Conservation (phyloP, 1,139 yeast genomes). For the Pichia terricola region DNA sequence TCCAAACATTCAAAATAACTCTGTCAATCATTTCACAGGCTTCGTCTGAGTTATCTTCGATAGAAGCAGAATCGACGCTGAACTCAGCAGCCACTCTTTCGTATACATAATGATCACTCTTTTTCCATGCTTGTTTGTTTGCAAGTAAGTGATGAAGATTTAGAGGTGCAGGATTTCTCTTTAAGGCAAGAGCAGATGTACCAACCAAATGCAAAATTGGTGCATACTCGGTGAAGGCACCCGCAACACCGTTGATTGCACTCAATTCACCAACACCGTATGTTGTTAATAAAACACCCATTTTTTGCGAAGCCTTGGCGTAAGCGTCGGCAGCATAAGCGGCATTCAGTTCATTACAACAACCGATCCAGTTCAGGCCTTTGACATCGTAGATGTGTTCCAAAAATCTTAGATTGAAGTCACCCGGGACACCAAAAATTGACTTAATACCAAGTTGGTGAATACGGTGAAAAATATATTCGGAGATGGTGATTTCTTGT, state of each 20-base stretch:
- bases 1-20: constrained; percentile 48
- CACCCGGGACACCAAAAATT: constrained; percentile 45
- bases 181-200: constrained; percentile 37
- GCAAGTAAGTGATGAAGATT: constrained; percentile 64
- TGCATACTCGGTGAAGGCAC: constrained; percentile 70
- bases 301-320: constrained; percentile 41
- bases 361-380: constrained; percentile 45
- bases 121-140: constrained; percentile 33
- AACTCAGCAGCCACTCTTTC: constrained; percentile 51
- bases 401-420: constrained; percentile 45
- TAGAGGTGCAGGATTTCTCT: constrained; percentile 12
- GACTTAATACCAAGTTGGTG: constrained; percentile 22
- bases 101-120: constrained; percentile 58
- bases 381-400: constrained; percentile 43
- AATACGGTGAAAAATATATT: constrained; percentile 23
- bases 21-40: constrained; percentile 51
- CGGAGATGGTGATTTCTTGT: constrained; percentile 21
- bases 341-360: constrained; percentile 54
- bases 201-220: constrained; percentile 84
- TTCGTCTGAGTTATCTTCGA: constrained; percentile 38
- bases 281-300: constrained; percentile 44
- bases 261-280: constrained; percentile 85
- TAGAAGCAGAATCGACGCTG: constrained; percentile 43
- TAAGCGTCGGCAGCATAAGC: constrained; percentile 80
- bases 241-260: constrained; percentile 77